A percentile compares a stretch with the other conserved stretches of the same genome.
These are phyloP conservation scores for Penicillium sp. DNA, from an alignment of 2,329 filamentous ascomycete species.

Conservation along the genomic window DNA sequence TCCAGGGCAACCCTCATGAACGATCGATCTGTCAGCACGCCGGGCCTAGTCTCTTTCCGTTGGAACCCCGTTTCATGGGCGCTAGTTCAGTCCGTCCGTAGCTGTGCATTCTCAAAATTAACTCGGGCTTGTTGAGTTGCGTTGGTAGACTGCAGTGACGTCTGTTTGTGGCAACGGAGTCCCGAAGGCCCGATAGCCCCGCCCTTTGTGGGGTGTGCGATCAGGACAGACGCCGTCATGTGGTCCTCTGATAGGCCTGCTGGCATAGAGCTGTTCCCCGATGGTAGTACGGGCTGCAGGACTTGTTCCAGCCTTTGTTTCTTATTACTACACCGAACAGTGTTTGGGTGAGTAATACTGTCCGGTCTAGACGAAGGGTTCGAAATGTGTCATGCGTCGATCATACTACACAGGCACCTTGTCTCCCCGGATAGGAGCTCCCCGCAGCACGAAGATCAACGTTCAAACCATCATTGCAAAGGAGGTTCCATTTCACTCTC, in stretches of 20 bases:
- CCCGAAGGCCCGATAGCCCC: conserved; percentile 19
- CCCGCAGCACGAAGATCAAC: background rate
- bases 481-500: background rate
- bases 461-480: background rate
- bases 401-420: conserved; percentile 12
- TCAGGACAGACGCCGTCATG: background rate
- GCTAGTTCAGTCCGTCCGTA: background rate
- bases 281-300: background rate
- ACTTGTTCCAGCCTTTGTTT: background rate
- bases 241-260: conserved; percentile 20
- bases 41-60: conserved; percentile 1
- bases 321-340: background rate
- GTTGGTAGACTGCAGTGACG: conserved; percentile 20
- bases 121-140: background rate
- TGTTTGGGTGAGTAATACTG: background rate
- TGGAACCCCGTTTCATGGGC: background rate
- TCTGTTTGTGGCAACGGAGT: conserved; percentile 14
- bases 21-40: conserved; percentile 20
- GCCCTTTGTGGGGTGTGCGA: conserved; percentile 10
- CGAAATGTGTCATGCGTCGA: conserved; percentile 6
- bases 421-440: background rate
- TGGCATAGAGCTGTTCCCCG: background rate
- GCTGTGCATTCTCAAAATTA: background rate
- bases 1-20: conserved; percentile 16
- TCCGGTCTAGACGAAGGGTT: background rate